Conservation (phyloP, 2,329 filamentous ascomycete species). For the Lasiodiplodia citricola region DNA sequence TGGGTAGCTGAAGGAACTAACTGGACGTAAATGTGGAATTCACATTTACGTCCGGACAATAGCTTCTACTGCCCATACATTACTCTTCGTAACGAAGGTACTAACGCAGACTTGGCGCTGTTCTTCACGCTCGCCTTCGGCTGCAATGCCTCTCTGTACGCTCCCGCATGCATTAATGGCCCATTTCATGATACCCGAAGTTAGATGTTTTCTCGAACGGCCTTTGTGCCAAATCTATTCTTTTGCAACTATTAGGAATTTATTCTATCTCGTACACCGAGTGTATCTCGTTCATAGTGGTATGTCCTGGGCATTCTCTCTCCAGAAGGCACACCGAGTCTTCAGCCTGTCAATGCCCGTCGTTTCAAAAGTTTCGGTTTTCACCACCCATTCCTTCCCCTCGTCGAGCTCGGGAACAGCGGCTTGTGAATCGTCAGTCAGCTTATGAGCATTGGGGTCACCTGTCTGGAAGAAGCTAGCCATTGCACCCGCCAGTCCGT, state of each 20-base stretch:
- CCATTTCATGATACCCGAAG: conserved; percentile 8
- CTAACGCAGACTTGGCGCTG: too few species aligned
- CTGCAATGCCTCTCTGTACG: too few species aligned
- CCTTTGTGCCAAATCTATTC: too few species aligned
- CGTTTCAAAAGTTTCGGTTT: conserved; percentile 51
- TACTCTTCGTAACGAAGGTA: too few species aligned
- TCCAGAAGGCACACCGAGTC: conserved; percentile 61
- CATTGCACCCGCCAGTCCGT: conserved; percentile 64
- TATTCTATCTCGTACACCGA: neutral
- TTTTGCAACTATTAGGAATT: neutral
- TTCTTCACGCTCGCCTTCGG: too few species aligned
- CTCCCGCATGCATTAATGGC: neutral
- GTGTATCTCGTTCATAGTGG: neutral
- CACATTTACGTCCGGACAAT: too few species aligned
- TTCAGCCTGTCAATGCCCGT: conserved; percentile 48
- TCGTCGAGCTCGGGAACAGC: conserved; percentile 53
- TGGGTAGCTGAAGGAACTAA: too few species aligned
- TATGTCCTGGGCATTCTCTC: conserved; percentile 8
- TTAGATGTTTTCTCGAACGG: neutral
- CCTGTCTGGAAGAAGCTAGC: conserved; percentile 66
- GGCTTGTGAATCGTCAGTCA: conserved; percentile 33
- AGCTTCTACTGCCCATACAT: too few species aligned
- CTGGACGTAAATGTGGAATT: too few species aligned
- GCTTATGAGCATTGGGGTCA: conserved; percentile 56
- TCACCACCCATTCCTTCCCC: conserved; percentile 59